A percentile compares a stretch with the other conserved stretches of the same genome.
These are phyloP conservation scores for Primulina tabacum DNA, from an alignment of 257 asterid species.

Conservation along the genomic window DNA sequence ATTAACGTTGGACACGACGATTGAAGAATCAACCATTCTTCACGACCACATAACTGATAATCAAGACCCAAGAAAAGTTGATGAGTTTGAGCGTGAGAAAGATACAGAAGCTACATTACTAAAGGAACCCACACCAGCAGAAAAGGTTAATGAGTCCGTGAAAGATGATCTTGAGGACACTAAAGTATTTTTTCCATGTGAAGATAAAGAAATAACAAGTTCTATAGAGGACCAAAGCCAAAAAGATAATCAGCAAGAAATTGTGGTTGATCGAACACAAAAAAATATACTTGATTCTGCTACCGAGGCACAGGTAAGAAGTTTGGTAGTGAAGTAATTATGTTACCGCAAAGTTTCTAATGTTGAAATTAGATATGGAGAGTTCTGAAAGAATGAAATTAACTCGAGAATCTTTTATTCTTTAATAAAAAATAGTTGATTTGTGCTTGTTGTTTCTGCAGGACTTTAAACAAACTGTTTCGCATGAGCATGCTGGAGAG, in stretches of 20 bases:
- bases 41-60: not conserved
- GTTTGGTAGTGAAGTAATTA: not conserved
- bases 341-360: not conserved
- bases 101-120: not conserved
- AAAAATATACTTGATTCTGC: not conserved
- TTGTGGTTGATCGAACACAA: not conserved
- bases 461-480: not conserved
- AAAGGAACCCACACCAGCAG: too few species aligned
- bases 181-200: too few species aligned
- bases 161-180: too few species aligned
- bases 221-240: not conserved
- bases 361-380: not conserved
- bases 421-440: not conserved
- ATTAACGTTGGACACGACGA: not conserved
- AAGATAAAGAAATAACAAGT: not conserved
- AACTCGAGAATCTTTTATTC: not conserved
- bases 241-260: not conserved
- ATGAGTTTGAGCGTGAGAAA: not conserved
- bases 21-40: constrained; percentile 2
- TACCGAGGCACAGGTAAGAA: not conserved
- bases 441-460: not conserved
- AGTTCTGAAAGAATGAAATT: not conserved
- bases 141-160: too few species aligned
- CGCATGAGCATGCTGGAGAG: constrained; percentile 20
- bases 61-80: not conserved